Evolutionary conservation across 192 early-diverging fungal species (phyloP).

Genomic region (Entomortierella parvispora): DNA sequence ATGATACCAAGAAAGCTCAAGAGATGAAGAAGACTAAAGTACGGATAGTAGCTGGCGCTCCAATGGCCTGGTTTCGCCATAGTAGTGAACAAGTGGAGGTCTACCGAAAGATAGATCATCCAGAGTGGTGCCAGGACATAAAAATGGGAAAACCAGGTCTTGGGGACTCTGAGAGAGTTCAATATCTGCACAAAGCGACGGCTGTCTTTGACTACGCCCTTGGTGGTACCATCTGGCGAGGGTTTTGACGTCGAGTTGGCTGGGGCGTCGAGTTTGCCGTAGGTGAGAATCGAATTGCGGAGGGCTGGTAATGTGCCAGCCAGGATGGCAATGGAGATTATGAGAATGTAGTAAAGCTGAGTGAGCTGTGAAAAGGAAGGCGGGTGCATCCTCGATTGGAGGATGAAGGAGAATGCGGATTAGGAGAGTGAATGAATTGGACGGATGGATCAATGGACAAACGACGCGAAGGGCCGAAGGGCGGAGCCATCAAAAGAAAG

Average conservation of each 20-base stretch:
- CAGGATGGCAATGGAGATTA: conserved; percentile 16
- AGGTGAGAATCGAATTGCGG: conserved; percentile 28
- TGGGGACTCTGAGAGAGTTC: conserved; percentile 50
- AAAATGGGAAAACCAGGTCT: conserved; percentile 64
- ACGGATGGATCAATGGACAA: too few relatives aligned
- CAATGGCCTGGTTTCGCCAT: background rate
- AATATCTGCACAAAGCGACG: background rate
- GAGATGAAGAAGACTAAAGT: conserved; percentile 23
- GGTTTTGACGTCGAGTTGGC: background rate
- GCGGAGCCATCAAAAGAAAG: too few relatives aligned
- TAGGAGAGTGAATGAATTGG: too few relatives aligned
- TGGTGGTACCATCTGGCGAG: background rate
- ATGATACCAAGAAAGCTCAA: conserved; percentile 31
- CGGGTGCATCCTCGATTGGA: too few relatives aligned
- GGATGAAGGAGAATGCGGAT: too few relatives aligned
- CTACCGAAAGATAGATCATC: conserved; percentile 29
- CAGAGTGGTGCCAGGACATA: conserved; percentile 54
- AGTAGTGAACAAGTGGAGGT: conserved; percentile 26
- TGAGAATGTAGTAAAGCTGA: conserved; percentile 25
- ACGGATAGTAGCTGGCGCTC: conserved; percentile 6
- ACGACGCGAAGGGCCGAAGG: too few relatives aligned
- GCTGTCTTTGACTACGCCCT: background rate
- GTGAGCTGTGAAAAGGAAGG: conserved; percentile 37
- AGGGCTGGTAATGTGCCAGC: conserved; percentile 23
- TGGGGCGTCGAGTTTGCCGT: conserved; percentile 38